These are phyloP conservation scores for Eimeria praecox DNA, from an alignment of 169 alveolate species.

Conservation along the genomic window DNA sequence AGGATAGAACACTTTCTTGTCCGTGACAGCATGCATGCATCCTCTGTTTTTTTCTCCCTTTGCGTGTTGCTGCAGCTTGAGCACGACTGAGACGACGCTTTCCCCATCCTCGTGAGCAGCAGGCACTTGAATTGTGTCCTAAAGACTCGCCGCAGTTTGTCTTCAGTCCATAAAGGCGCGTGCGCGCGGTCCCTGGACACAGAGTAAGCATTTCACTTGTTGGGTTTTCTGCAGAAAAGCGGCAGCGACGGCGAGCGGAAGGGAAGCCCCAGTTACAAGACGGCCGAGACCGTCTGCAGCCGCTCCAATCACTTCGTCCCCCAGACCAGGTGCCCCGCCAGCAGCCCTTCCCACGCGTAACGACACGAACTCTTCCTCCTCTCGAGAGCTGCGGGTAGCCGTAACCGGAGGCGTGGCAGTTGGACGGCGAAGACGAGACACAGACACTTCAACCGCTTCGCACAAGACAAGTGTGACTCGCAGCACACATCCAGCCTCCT, in stretches of 20 bases:
- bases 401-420: background rate
- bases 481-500: background rate
- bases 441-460: background rate
- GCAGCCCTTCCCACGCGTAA: background rate
- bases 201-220: background rate
- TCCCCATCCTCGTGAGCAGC: background rate
- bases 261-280: background rate
- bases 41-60: background rate
- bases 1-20: background rate
- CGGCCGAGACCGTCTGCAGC: background rate
- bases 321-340: background rate
- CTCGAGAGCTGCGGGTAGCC: background rate
- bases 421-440: background rate
- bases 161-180: background rate
- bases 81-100: background rate
- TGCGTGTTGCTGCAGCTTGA: slow-evolving; percentile 14
- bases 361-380: background rate
- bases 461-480: background rate
- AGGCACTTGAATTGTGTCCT: background rate
- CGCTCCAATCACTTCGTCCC: background rate
- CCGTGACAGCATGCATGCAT: background rate
- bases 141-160: background rate
- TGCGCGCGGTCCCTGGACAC: background rate
- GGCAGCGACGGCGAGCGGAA: background rate
- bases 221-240: background rate